Percentiles rank a stretch among this genome's conserved stretches.
These are phyloP conservation scores for Priceomyces castillae DNA, from an alignment of 805 yeast species.

Conservation along the genomic window DNA sequence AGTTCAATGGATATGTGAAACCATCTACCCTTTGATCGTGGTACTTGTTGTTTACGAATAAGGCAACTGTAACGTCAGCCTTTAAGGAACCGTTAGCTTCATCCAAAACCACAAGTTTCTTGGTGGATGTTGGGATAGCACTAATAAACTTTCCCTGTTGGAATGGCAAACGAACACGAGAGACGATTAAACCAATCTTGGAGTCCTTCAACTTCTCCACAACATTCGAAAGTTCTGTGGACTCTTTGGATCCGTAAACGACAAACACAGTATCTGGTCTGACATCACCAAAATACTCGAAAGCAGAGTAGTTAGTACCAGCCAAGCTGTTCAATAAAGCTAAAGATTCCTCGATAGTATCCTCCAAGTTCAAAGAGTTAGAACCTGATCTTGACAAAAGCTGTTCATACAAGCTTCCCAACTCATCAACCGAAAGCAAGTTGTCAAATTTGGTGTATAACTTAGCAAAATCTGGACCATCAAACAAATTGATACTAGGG, in stretches of 20 bases:
- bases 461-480: slow-evolving; percentile 67
- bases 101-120: slow-evolving; percentile 64
- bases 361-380: slow-evolving; percentile 26
- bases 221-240: slow-evolving; percentile 49
- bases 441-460: slow-evolving; percentile 47
- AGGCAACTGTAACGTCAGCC: slow-evolving; percentile 70
- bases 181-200: slow-evolving; percentile 63
- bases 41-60: slow-evolving; percentile 50
- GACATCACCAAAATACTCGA: slow-evolving; percentile 66
- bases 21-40: slow-evolving; percentile 45
- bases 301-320: slow-evolving; percentile 54
- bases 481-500: slow-evolving; percentile 73
- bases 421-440: slow-evolving; percentile 41
- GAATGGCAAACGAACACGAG: slow-evolving; percentile 81
- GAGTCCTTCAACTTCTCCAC: slow-evolving; percentile 35
- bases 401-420: slow-evolving; percentile 37
- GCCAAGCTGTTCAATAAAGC: slow-evolving; percentile 49
- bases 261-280: slow-evolving; percentile 75
- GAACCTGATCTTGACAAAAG: slow-evolving; percentile 28
- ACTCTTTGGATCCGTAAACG: slow-evolving; percentile 70
- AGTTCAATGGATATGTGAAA: slow-evolving; percentile 49
- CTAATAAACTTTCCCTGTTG: slow-evolving; percentile 57
- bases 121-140: slow-evolving; percentile 56
- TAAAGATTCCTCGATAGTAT: slow-evolving; percentile 47
- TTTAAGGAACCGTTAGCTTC: slow-evolving; percentile 48